phyloP scores from a whole-genome alignment of 345 rosid genomes.

The Laguncularia racemosa region DNA sequence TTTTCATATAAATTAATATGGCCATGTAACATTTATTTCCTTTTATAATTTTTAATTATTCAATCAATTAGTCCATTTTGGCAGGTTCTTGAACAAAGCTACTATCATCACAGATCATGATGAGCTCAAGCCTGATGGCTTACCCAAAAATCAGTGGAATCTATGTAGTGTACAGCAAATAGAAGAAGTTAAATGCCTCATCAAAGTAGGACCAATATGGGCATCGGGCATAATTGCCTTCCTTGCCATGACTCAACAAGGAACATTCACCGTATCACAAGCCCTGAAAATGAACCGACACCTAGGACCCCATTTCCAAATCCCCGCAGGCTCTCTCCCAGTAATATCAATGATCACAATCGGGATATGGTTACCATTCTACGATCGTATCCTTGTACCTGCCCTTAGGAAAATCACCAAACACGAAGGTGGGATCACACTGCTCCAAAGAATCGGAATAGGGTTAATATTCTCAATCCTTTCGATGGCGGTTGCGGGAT shows the following conservation, averaged over 20 bases:
- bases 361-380: slow-evolving; percentile 54
- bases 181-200: slow-evolving; percentile 60
- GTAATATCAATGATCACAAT: slow-evolving; percentile 41
- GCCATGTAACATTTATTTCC: background rate
- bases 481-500: slow-evolving; percentile 43
- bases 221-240: slow-evolving; percentile 37
- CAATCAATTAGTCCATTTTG: background rate
- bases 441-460: slow-evolving; percentile 50
- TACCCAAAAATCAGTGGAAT: slow-evolving; percentile 30
- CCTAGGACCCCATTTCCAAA: slow-evolving; percentile 46
- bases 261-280: slow-evolving; percentile 40
- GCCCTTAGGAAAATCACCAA: slow-evolving; percentile 29
- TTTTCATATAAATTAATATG: no score
- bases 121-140: slow-evolving; percentile 41
- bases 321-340: slow-evolving; percentile 40
- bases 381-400: slow-evolving; percentile 47
- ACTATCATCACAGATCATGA: slow-evolving; percentile 31
- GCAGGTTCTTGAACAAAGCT: slow-evolving; percentile 64
- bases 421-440: slow-evolving; percentile 41
- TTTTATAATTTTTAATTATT: background rate
- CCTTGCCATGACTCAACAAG: slow-evolving; percentile 32
- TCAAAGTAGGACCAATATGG: slow-evolving; percentile 50
- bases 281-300: slow-evolving; percentile 52
- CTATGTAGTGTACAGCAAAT: slow-evolving; percentile 60
- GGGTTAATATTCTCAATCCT: slow-evolving; percentile 38